Percentiles rank a stretch among this genome's conserved stretches.
Conservation (phyloP, 305 asterid genomes). For the Plantago coronopus region DNA sequence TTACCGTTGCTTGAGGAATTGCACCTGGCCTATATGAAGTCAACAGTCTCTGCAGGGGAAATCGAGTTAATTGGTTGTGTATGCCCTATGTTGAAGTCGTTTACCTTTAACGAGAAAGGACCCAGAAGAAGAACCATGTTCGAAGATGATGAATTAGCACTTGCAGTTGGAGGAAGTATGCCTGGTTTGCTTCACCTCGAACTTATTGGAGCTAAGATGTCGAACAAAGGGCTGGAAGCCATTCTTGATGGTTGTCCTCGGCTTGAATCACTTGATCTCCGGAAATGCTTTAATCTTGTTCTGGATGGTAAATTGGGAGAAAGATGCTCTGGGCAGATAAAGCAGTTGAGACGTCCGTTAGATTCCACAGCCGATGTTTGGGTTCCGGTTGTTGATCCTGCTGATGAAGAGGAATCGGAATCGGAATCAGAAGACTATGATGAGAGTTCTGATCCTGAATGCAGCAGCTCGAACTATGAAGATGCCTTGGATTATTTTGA, state of each 20-base stretch:
- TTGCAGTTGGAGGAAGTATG: constrained; percentile 38
- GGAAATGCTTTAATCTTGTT: constrained; percentile 18
- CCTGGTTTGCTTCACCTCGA: constrained; percentile 34
- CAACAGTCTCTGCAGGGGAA: not conserved
- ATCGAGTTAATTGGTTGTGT: constrained; percentile 33
- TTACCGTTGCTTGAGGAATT: constrained; percentile 40
- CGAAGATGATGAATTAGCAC: constrained; percentile 19
- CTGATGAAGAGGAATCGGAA: not conserved
- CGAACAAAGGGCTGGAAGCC: constrained; percentile 27
- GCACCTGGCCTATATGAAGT: constrained; percentile 19
- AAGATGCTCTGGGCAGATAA: constrained; percentile 26
- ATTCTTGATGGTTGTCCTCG: constrained; percentile 42
- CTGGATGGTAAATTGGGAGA: constrained; percentile 24
- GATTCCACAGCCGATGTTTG: constrained; percentile 13
- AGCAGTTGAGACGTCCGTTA: constrained; percentile 18
- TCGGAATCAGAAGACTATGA: too few relatives aligned
- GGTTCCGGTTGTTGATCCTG: not conserved
- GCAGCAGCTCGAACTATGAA: too few relatives aligned
- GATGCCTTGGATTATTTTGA: too few relatives aligned
- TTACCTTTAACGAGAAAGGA: constrained; percentile 19
- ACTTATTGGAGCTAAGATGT: constrained; percentile 27
- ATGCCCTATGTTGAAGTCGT: constrained; percentile 48
- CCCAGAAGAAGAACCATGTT: too few relatives aligned
- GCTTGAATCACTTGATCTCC: constrained; percentile 42
- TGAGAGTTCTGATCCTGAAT: too few relatives aligned